Evolutionary conservation across 768 basidiomycete genomes (phyloP), one percentile per base, ranked within the genome.

Genomic region (Pulveroboletus sp.): DNA sequence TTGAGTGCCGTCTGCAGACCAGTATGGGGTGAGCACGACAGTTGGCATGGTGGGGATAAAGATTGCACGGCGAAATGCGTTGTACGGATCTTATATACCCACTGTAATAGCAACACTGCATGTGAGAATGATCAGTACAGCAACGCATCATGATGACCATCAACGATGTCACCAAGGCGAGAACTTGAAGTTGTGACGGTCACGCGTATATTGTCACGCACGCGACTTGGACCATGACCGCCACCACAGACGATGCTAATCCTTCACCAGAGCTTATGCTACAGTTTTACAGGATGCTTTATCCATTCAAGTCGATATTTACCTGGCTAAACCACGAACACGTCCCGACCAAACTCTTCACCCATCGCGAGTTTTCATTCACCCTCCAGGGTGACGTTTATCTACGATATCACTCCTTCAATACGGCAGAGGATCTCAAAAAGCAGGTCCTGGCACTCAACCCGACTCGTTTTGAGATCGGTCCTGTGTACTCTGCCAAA

Each of bases 401-500:
- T 69, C 74, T 98, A 27, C 89, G 97, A 14, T 98, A 97, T 73
- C 87, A 97, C 67, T 95, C 90, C 3, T 99, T 97, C 67, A 75
- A 72, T 29, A 84, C 78, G 31, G 77, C 76, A 4, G 93, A 97
- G 2, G 97, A 98, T 45, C 81, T 98, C 63, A 95, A 97, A 70
- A 88, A 88, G 56, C 87, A 95, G 66, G 81, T 94, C 6, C 79
- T 90, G 52, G 69, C 84, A 31, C 74, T 91, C 46, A 94, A 90
- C 55, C 97, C 97, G 1, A 84, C 85, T 32, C 87, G 97, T 56
- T 99, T 98, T 58, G 97, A 99, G 69, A 94, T 99, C 42, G 97
- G 97, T 2, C 92, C 97, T 1, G 80, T 97, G 29, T 99, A 98
- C 67, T 85, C 82, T 45, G 87, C 84, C 5, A 75, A 85, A 65